Base-by-base conservation (phyloP, 306 rosid species). In the Lagenaria siceraria region DNA sequence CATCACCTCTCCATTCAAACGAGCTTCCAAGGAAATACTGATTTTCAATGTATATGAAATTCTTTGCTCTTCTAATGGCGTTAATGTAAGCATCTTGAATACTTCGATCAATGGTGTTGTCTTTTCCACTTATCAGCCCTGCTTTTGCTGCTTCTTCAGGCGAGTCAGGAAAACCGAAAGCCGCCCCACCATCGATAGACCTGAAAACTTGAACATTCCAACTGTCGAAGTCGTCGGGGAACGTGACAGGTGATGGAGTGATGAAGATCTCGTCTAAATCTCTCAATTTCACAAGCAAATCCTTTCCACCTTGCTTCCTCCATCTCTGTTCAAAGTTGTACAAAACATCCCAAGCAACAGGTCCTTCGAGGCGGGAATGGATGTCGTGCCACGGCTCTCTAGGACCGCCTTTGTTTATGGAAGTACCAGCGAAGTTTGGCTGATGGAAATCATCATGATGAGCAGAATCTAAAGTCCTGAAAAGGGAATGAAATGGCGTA, bases 341-440 rank as follows among this genome's bases (percentile, higher is more conserved):
- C 80, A 86, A 66, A 48, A 86, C 89, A 81, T 86, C 89, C 89
- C 89, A 86, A 21, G 89, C 89, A 53, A 86, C 80, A 18, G 87
- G 87, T 48, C 89, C 89, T 79, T 86, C 89, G 19, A 86, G 83
- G 42, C 73, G 76, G 48, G 87, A 86, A 82, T 86, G 89, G 55
- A 86, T 86, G 31, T 86, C 89, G 38, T 86, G 89, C 87, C 89
- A 86, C 15, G 89, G 89, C 79, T 86, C 89, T 74, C 89, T 86
- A 1, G 89, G 89, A 40, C 89, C 89, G 7, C 89, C 89, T 77
- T 83, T 86, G 17, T 60, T 74, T 42, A 86, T 81, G 9, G 82
- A 65, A 49, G 86, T 83, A 25, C 86, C 89, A 0, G 78, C 0
- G 25, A 83, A 86, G 72, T 86, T 86, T 14, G 86, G 86, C 81